Percentiles rank a stretch among this genome's conserved stretches.
phyloP scores from a whole-genome alignment of 192 early-diverging fungal species.

The Coemansia sp. region DNA sequence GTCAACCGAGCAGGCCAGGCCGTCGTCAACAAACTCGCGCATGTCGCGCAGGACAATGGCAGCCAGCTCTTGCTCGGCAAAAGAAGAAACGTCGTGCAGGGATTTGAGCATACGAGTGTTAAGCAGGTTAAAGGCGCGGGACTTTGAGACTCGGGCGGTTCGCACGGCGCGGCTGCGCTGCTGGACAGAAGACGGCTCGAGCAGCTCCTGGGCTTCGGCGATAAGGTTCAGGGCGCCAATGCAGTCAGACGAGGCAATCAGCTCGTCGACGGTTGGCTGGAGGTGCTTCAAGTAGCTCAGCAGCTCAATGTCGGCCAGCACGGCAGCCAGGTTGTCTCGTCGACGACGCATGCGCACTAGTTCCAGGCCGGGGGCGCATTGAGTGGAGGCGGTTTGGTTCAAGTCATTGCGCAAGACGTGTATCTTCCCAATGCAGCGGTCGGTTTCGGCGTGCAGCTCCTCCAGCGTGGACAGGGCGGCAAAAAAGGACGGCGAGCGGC shows the following conservation, averaged over 20 bases:
- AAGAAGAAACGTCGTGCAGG: constrained; percentile 8
- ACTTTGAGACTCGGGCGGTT: constrained; percentile 19
- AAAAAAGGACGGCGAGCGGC: constrained; percentile 93
- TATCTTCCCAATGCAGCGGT: constrained; percentile 85
- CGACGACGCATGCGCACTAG: constrained; percentile 77
- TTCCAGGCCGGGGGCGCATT: constrained; percentile 73
- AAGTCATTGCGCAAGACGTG: constrained; percentile 70
- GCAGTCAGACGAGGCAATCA: constrained; percentile 77
- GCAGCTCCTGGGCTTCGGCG: constrained; percentile 67
- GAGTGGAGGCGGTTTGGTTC: constrained; percentile 55
- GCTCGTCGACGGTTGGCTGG: constrained; percentile 77
- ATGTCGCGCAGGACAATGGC: constrained; percentile 49
- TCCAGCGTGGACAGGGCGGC: constrained; percentile 89
- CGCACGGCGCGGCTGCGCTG: not conserved
- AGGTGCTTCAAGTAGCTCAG: constrained; percentile 74
- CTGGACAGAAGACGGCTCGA: constrained; percentile 7
- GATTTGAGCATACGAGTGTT: constrained; percentile 19
- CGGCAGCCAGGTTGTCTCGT: constrained; percentile 62
- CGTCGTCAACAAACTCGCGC: constrained; percentile 46
- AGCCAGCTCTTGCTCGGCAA: constrained; percentile 43
- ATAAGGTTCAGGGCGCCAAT: constrained; percentile 87
- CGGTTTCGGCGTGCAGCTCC: constrained; percentile 86
- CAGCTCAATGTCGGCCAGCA: constrained; percentile 67
- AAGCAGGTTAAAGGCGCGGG: constrained; percentile 28
- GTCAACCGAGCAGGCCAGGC: constrained; percentile 20